These are phyloP conservation scores for Backusella circina DNA, from an alignment of 192 early-diverging fungal genomes.

Conservation along the genomic window DNA sequence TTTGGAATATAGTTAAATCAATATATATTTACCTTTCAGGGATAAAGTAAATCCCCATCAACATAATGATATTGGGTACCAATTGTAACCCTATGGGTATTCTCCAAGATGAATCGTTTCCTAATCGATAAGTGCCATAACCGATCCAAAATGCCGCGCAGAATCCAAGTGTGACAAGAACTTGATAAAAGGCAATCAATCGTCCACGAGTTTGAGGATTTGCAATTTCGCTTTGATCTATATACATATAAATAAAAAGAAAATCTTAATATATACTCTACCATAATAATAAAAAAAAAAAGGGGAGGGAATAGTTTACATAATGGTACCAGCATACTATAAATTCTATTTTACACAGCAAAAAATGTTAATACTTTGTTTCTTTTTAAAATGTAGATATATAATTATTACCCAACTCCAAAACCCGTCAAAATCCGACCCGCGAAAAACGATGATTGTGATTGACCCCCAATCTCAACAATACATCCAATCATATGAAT, in stretches of 20 bases:
- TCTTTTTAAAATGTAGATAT: neutral
- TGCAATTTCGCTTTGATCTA: constrained; percentile 70
- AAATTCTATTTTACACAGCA: constrained; percentile 36
- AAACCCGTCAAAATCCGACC: constrained; percentile 52
- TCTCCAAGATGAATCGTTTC: neutral
- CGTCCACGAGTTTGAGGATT: constrained; percentile 75
- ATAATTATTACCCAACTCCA: constrained; percentile 42
- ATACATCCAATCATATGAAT: constrained; percentile 47
- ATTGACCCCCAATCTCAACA: constrained; percentile 39
- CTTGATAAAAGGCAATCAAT: constrained; percentile 79
- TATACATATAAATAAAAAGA: neutral
- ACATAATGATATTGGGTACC: constrained; percentile 67
- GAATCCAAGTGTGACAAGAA: constrained; percentile 85
- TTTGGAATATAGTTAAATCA: too few relatives aligned
- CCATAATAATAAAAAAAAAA: neutral
- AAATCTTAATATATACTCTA: neutral
- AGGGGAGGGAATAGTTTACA: too few relatives aligned
- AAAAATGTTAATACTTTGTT: neutral
- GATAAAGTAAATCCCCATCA: constrained; percentile 66
- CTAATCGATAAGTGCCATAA: constrained; percentile 7
- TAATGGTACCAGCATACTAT: constrained; percentile 57
- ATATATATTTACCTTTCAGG: constrained; percentile 56
- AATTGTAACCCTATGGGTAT: constrained; percentile 78
- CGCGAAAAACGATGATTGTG: constrained; percentile 37
- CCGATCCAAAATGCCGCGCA: constrained; percentile 45